Evolutionary conservation across 1,284 basidiomycete species (phyloP).

Genomic region (Marasmius oreades): DNA sequence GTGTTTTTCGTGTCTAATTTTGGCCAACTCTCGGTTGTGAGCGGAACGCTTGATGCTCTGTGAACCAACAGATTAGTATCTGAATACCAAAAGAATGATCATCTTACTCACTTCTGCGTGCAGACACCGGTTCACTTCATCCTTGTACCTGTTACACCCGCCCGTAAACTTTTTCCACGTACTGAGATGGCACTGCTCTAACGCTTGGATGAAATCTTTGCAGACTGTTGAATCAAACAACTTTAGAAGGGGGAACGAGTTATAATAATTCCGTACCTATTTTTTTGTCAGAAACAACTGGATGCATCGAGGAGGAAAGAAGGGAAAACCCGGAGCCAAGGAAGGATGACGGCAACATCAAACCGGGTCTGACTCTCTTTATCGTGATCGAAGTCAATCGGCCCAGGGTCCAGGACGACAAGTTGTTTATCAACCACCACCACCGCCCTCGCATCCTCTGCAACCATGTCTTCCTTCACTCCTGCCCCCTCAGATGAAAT

Average conservation of each 20-base stretch:
- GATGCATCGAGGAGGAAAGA: constrained; percentile 46
- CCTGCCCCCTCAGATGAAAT: constrained; percentile 48
- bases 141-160: constrained; percentile 71
- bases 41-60: constrained; percentile 69
- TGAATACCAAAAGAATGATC: not conserved
- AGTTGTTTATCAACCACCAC: not conserved
- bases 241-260: no score
- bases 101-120: constrained; percentile 61
- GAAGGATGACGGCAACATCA: not conserved
- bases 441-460: constrained; percentile 15
- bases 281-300: constrained; percentile 70
- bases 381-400: not conserved
- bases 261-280: constrained; percentile 55
- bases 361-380: not conserved
- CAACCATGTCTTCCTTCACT: constrained; percentile 40
- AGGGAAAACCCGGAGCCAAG: not conserved
- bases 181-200: constrained; percentile 62
- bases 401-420: no score
- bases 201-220: constrained; percentile 69
- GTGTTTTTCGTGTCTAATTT: constrained; percentile 50
- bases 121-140: constrained; percentile 71
- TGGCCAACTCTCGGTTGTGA: constrained; percentile 68
- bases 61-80: not conserved
- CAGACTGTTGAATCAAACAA: constrained; percentile 47
- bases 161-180: constrained; percentile 63